Conservation (phyloP, 139 green algal genomes). For the Monoraphidium neglectum region DNA sequence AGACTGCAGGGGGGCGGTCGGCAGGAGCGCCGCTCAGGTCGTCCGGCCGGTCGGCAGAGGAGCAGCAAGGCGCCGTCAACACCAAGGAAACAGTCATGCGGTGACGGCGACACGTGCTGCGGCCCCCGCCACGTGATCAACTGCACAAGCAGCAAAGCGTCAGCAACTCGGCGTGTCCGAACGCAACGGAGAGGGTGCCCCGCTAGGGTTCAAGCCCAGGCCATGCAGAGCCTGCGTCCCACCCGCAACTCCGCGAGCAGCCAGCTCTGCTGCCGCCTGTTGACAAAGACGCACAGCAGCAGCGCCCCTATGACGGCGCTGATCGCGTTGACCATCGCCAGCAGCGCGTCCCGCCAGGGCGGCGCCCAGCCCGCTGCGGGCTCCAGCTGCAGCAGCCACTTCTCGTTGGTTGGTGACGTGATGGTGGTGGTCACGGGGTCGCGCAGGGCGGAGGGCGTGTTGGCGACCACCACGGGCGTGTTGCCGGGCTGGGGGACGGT, state of each 20-base stretch:
- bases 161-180: too few species aligned
- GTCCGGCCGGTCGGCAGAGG: too few species aligned
- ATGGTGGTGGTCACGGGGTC: neutral
- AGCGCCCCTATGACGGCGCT: neutral
- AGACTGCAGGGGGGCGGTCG: neutral
- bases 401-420: neutral
- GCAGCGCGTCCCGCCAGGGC: conserved; percentile 9
- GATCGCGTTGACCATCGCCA: conserved; percentile 1
- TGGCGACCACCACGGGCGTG: neutral
- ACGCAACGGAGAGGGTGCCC: too few species aligned
- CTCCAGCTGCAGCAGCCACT: conserved; percentile 9
- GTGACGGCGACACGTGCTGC: too few species aligned
- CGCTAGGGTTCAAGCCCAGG: too few species aligned
- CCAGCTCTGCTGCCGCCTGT: conserved; percentile 13
- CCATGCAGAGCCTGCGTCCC: neutral
- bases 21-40: too few species aligned
- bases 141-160: too few species aligned
- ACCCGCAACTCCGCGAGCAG: conserved; percentile 20
- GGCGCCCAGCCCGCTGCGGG: conserved; percentile 14
- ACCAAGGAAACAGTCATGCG: too few species aligned
- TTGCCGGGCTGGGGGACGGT: conserved; percentile 1
- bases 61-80: too few species aligned
- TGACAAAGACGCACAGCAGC: conserved; percentile 4
- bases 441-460: neutral
- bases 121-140: too few species aligned